phyloP scores from a whole-genome alignment of 2,329 filamentous ascomycete genomes.

The Graphiopsis chlorocephala region DNA sequence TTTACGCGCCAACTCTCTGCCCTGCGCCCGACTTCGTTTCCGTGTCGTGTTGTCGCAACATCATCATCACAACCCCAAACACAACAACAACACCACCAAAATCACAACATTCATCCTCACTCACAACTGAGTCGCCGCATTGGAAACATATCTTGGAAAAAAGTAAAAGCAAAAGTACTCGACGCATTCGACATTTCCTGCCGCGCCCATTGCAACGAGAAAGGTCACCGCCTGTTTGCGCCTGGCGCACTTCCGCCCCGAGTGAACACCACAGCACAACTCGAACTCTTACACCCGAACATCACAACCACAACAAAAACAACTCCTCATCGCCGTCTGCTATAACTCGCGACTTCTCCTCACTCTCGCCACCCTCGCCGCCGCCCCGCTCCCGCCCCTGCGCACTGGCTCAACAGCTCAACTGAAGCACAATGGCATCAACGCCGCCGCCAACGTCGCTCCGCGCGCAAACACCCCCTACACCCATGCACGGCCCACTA shows the following conservation, averaged over 20 bases:
- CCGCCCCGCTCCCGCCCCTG: slow-evolving; percentile 15
- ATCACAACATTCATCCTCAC: background rate
- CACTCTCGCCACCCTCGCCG: slow-evolving; percentile 1
- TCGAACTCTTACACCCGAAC: background rate
- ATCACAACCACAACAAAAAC: background rate
- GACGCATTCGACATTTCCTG: background rate
- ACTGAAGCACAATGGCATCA: slow-evolving; percentile 11
- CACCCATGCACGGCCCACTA: slow-evolving; percentile 63
- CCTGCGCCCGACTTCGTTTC: background rate
- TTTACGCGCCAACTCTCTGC: slow-evolving; percentile 8
- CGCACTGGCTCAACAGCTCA: slow-evolving; percentile 14
- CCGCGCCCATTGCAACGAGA: background rate
- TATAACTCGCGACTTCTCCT: background rate
- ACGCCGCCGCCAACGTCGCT: slow-evolving; percentile 10
- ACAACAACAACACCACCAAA: slow-evolving; percentile 1
- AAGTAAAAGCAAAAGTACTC: too few relatives aligned
- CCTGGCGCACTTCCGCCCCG: slow-evolving; percentile 1
- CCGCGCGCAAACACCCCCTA: slow-evolving; percentile 62
- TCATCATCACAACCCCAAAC: slow-evolving; percentile 5
- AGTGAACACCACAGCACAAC: background rate
- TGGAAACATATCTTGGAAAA: background rate
- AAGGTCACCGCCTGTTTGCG: slow-evolving; percentile 12
- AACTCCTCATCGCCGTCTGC: background rate
- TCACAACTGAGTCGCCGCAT: background rate
- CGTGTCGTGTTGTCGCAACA: slow-evolving; percentile 5